Evolutionary conservation across 352 stramenopile species (phyloP).

Genomic region (Achlya hypogyna): DNA sequence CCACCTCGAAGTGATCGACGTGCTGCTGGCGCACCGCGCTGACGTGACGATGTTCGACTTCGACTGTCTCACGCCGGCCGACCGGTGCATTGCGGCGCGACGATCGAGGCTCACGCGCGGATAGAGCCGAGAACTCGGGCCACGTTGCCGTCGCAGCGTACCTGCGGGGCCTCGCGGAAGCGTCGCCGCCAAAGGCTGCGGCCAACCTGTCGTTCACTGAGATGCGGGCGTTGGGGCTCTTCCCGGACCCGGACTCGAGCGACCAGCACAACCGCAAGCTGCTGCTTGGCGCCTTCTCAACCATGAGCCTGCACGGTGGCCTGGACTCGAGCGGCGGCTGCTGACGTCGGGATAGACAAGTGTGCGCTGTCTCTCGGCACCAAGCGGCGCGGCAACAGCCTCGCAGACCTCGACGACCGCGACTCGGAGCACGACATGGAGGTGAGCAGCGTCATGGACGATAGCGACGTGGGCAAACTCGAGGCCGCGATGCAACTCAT

Average conservation of each 20-base stretch:
- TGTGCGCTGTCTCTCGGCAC: slow-evolving; percentile 75
- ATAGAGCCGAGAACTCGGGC: slow-evolving; percentile 54
- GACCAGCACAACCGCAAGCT: slow-evolving; percentile 79
- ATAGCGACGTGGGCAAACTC: slow-evolving; percentile 67
- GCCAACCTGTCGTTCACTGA: slow-evolving; percentile 2
- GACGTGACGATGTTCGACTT: slow-evolving; percentile 61
- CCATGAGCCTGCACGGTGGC: slow-evolving; percentile 64
- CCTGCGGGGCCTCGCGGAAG: slow-evolving; percentile 24
- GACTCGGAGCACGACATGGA: slow-evolving; percentile 52
- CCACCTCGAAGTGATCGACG: slow-evolving; percentile 50
- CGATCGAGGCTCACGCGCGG: background rate
- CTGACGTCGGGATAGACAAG: slow-evolving; percentile 35
- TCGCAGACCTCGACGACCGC: slow-evolving; percentile 37
- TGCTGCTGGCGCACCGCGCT: slow-evolving; percentile 47
- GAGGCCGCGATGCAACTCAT: slow-evolving; percentile 81
- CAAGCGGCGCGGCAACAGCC: slow-evolving; percentile 49
- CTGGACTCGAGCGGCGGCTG: background rate
- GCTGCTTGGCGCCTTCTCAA: slow-evolving; percentile 73
- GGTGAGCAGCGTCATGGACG: slow-evolving; percentile 76
- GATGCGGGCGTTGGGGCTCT: background rate
- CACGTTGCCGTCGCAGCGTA: slow-evolving; percentile 38
- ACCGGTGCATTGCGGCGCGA: slow-evolving; percentile 26
- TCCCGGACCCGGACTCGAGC: slow-evolving; percentile 34
- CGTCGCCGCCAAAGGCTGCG: slow-evolving; percentile 3
- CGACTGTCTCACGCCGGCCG: slow-evolving; percentile 54